A percentile compares a stretch with the other conserved stretches of the same genome.
Evolutionary conservation across 352 stramenopile genomes (phyloP).

Genomic region (Phytophthora cactorum): DNA sequence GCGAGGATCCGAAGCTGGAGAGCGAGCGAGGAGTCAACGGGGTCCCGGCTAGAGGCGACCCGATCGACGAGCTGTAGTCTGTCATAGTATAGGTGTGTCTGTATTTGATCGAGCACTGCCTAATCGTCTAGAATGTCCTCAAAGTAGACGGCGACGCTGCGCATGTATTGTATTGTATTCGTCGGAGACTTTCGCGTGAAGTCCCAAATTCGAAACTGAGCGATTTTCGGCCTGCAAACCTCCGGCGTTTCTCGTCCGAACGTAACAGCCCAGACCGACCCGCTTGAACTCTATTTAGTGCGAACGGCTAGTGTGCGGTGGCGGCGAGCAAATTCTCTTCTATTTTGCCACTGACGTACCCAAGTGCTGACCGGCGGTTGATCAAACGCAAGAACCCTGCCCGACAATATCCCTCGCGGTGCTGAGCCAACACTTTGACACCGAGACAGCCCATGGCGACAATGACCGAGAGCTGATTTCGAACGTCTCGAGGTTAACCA

Average conservation of each 20-base stretch:
- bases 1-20: slow-evolving; percentile 25
- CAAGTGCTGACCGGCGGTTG: background rate
- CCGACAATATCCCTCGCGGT: slow-evolving; percentile 1
- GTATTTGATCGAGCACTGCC: slow-evolving; percentile 15
- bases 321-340: slow-evolving; percentile 20
- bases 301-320: slow-evolving; percentile 26
- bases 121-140: slow-evolving; percentile 1
- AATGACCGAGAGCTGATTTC: slow-evolving; percentile 10
- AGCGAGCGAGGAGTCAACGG: slow-evolving; percentile 28
- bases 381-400: slow-evolving; percentile 3
- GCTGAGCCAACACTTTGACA: background rate
- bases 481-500: slow-evolving; percentile 5
- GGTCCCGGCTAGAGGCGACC: slow-evolving; percentile 18
- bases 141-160: background rate
- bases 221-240: background rate
- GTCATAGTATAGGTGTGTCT: slow-evolving; percentile 20
- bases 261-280: slow-evolving; percentile 28
- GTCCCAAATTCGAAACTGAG: slow-evolving; percentile 40
- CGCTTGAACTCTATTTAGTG: slow-evolving; percentile 32
- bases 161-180: slow-evolving; percentile 16
- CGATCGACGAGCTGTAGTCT: slow-evolving; percentile 24
- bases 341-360: slow-evolving; percentile 42
- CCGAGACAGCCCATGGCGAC: slow-evolving; percentile 39
- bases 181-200: slow-evolving; percentile 2
- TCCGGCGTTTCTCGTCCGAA: slow-evolving; percentile 26